These are phyloP conservation scores for Cicer arietinum DNA, from an alignment of 306 rosid species.

Conservation along the genomic window DNA sequence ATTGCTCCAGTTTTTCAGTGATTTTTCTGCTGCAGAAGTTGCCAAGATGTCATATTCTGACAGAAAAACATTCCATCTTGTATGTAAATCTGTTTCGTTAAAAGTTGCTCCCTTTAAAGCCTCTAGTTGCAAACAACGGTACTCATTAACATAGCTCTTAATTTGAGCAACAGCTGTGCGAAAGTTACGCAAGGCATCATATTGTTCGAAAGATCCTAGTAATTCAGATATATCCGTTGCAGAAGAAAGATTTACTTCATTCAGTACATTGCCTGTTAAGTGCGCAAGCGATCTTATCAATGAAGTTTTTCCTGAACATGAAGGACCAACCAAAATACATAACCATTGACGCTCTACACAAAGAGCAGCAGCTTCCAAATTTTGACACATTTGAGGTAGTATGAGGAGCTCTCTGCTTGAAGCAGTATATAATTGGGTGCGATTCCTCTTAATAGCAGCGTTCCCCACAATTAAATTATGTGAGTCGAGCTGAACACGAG, in stretches of 20 bases:
- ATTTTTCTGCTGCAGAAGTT: slow-evolving; percentile 39
- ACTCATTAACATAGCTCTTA: slow-evolving; percentile 66
- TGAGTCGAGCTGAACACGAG: slow-evolving; percentile 67
- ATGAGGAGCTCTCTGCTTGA: slow-evolving; percentile 57
- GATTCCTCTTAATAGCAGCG: slow-evolving; percentile 63
- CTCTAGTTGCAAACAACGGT: slow-evolving; percentile 56
- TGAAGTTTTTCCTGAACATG: slow-evolving; percentile 90
- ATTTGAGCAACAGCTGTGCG: slow-evolving; percentile 60
- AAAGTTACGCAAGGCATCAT: slow-evolving; percentile 70
- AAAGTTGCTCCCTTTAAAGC: slow-evolving; percentile 46
- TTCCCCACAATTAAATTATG: slow-evolving; percentile 66
- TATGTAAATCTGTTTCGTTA: slow-evolving; percentile 49
- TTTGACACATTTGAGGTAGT: slow-evolving; percentile 74
- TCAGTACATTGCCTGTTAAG: slow-evolving; percentile 83
- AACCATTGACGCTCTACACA: slow-evolving; percentile 88
- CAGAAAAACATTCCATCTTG: slow-evolving; percentile 62
- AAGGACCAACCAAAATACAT: slow-evolving; percentile 86
- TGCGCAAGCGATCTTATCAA: slow-evolving; percentile 79
- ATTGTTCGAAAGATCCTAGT: slow-evolving; percentile 95
- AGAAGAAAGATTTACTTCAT: slow-evolving; percentile 87
- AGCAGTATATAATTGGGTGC: slow-evolving; percentile 48
- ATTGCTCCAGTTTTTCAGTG: slow-evolving; percentile 57
- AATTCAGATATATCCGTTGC: slow-evolving; percentile 94
- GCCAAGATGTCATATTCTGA: slow-evolving; percentile 54
- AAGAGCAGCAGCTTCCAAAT: slow-evolving; percentile 85